A percentile compares a stretch with the other conserved stretches of the same genome.
These are phyloP conservation scores for Cryphonectria naterciae DNA, from an alignment of 2,329 filamentous ascomycete species.

Conservation along the genomic window DNA sequence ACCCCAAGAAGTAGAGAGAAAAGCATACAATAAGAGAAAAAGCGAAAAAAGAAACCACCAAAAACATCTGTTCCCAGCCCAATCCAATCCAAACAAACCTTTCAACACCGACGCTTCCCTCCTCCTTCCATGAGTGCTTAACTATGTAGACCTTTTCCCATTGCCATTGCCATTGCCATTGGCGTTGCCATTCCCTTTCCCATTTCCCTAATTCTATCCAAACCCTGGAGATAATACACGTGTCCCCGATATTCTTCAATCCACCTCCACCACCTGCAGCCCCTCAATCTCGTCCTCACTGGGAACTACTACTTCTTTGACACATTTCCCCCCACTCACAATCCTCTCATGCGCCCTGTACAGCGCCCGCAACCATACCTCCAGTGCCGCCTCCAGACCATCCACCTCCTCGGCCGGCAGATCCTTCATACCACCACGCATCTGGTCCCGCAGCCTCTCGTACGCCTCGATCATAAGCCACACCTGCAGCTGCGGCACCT, in stretches of 20 bases:
- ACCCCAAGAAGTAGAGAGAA: neutral
- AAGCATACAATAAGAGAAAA: neutral
- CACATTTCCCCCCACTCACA: slow-evolving; percentile 28
- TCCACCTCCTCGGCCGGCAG: slow-evolving; percentile 36
- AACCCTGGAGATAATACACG: neutral
- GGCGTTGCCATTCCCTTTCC: neutral
- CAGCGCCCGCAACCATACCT: slow-evolving; percentile 55
- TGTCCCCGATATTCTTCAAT: slow-evolving; percentile 13
- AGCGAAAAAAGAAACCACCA: no score
- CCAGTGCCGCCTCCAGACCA: slow-evolving; percentile 49
- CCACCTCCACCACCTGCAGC: slow-evolving; percentile 31
- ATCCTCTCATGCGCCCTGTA: slow-evolving; percentile 51
- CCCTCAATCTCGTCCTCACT: slow-evolving; percentile 41
- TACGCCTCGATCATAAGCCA: slow-evolving; percentile 65
- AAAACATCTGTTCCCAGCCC: neutral
- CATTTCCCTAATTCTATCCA: neutral
- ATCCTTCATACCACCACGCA: slow-evolving; percentile 39
- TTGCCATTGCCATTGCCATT: neutral
- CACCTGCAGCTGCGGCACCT: slow-evolving; percentile 53
- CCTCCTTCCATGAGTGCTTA: neutral
- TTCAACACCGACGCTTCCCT: neutral
- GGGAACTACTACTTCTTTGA: neutral
- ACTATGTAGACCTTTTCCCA: neutral
- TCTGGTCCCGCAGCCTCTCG: slow-evolving; percentile 54
- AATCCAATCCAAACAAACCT: neutral